Base-by-base conservation (phyloP, 2,329 filamentous ascomycete species). In the Stagonosporopsis tanaceti region DNA sequence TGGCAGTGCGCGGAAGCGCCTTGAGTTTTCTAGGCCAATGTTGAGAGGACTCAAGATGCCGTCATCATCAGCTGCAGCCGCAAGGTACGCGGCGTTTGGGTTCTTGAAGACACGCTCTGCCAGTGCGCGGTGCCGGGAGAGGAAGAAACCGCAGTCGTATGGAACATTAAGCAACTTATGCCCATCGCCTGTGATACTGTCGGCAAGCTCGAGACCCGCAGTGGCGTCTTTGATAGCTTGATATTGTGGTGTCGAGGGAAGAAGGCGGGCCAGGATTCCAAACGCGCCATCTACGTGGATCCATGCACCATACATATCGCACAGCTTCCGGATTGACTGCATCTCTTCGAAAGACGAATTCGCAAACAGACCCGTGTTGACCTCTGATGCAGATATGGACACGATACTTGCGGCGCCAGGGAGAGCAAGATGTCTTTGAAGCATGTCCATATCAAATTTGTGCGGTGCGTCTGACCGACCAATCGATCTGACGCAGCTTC, bases 151-250 rank as follows among this genome's bases (percentile, higher is more conserved):
- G 68, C 89, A 93, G 75, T 97, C 94, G 68, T 97, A 97, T 0
- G 94, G 93, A 42, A 97, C 92, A 65, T 97, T 97, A 59, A 98
- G 84, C n/a, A 97, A 79, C 72, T 97, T 97, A 76, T 98, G 94
- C 0, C 85, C 90, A 69, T 97, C 93, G 2, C 90, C 88, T 0
- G 92, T 89, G 65, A 97, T 93, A 47, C 91, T 96, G 72, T 97
- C 92, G 3, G 91, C 92, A 2, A 96, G 80, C 60, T 96, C 89
- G 12, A 97, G 75, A 0, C 91, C 91, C 4, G 84, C 81, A 1
- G 78, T 78, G 78, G 82, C 57, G 77, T 82, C 34, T 72, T 76
- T 56, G 77, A 87, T 59, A 86, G 71, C 44, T 58, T 77, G 71
- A 70, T 90, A 93, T 53, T 89, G 84, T 1, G 81, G 72, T 0